phyloP scores from a whole-genome alignment of 169 alveolate species.

The Cryptosporidium meleagridis region DNA sequence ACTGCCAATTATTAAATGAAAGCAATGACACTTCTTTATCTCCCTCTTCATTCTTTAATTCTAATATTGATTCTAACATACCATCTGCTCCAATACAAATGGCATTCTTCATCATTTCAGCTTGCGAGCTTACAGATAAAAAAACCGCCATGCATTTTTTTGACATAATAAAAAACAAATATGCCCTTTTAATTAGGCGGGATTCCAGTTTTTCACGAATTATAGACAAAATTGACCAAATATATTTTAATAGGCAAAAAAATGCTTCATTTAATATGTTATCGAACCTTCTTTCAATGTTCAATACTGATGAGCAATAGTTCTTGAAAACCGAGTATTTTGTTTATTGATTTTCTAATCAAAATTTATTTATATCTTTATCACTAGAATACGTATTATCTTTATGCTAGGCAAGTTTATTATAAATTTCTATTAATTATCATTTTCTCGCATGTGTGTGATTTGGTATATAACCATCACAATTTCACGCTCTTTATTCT shows the following conservation, averaged over 20 bases:
- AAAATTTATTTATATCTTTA: no score
- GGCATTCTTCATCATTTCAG: slow-evolving; percentile 28
- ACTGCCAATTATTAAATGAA: neutral
- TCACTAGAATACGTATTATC: no score
- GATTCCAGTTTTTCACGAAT: slow-evolving; percentile 12
- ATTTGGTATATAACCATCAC: no score
- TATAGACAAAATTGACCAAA: slow-evolving; percentile 46
- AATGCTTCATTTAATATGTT: slow-evolving; percentile 13
- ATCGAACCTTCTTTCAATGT: slow-evolving; percentile 31
- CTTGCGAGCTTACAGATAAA: slow-evolving; percentile 48
- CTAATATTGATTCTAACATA: neutral
- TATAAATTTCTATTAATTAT: no score
- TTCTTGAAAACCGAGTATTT: neutral
- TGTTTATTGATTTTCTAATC: neutral
- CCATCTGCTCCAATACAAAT: slow-evolving; percentile 55
- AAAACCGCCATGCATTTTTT: slow-evolving; percentile 31
- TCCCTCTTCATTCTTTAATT: neutral
- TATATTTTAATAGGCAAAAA: slow-evolving; percentile 1
- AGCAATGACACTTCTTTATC: neutral
- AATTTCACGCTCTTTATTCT: no score
- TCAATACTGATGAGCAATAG: neutral
- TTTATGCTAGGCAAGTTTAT: neutral
- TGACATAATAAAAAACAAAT: slow-evolving; percentile 34
- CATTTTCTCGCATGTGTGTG: neutral
- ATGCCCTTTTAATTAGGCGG: slow-evolving; percentile 31